Conservation (phyloP, 768 basidiomycete genomes). For the Tricholoma sp. region DNA sequence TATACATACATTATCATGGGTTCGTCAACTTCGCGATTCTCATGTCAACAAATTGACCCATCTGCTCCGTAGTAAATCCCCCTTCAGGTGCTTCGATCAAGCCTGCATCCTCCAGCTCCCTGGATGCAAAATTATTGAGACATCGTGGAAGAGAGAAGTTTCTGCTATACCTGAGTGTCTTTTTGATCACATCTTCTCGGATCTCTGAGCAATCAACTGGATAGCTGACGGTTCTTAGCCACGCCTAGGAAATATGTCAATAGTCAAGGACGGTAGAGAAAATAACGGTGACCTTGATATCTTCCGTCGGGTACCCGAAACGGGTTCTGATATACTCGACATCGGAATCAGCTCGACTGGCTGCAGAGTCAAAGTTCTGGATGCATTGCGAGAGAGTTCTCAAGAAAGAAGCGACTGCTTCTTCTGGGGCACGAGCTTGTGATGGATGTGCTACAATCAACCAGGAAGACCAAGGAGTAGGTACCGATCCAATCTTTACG, state of each 20-base stretch:
- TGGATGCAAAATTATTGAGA: conserved; percentile 19
- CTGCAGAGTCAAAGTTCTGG: conserved; percentile 54
- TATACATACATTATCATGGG: not conserved
- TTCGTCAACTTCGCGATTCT: conserved; percentile 45
- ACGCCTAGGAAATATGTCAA: conserved; percentile 44
- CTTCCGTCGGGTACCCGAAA: conserved; percentile 79
- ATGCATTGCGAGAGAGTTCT: conserved; percentile 59
- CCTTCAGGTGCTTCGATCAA: conserved; percentile 55
- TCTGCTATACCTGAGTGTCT: conserved; percentile 61
- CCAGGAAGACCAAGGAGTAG: conserved; percentile 98
- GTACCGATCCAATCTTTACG: conserved; percentile 71
- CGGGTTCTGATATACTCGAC: conserved; percentile 71
- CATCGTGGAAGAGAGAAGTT: not conserved
- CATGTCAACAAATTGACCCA: conserved; percentile 52
- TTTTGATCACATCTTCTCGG: conserved; percentile 54
- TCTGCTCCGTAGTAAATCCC: conserved; percentile 43
- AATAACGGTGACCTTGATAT: conserved; percentile 59
- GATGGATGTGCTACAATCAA: conserved; percentile 82
- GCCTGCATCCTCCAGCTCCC: conserved; percentile 72
- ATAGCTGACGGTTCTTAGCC: conserved; percentile 79
- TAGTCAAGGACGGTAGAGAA: not conserved
- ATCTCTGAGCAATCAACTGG: conserved; percentile 62
- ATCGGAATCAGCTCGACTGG: conserved; percentile 51
- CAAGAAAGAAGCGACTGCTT: conserved; percentile 56
- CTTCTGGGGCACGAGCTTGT: conserved; percentile 45